Conservation (phyloP, 2,329 filamentous ascomycete species). For the Penicillium occitanis region DNA sequence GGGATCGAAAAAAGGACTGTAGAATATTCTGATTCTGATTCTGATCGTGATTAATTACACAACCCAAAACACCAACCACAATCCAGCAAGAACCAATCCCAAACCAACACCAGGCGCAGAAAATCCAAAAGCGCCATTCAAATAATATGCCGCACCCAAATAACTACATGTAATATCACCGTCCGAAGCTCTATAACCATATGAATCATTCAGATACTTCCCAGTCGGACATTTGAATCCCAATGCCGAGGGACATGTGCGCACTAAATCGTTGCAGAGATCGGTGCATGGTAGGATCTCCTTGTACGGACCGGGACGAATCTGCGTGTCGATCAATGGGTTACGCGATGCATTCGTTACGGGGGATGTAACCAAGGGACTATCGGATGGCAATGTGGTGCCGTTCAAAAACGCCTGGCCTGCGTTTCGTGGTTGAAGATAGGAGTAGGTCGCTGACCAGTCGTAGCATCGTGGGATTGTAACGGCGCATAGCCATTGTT, state of each 20-base stretch:
- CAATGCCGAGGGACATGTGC: slow-evolving; percentile 76
- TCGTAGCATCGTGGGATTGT: slow-evolving; percentile 91
- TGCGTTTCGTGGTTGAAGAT: slow-evolving; percentile 69
- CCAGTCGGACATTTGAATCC: slow-evolving; percentile 71
- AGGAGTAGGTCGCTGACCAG: slow-evolving; percentile 59
- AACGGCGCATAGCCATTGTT: slow-evolving; percentile 91
- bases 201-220: slow-evolving; percentile 51
- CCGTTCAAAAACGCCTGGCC: slow-evolving; percentile 70
- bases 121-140: slow-evolving; percentile 30
- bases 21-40: neutral
- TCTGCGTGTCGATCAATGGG: slow-evolving; percentile 65
- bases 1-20: neutral
- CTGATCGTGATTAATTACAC: neutral
- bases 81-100: slow-evolving; percentile 8
- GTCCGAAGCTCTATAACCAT: slow-evolving; percentile 45
- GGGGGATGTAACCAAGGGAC: slow-evolving; percentile 36
- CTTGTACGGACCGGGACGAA: slow-evolving; percentile 86
- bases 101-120: neutral
- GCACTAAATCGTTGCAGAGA: slow-evolving; percentile 81
- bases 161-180: slow-evolving; percentile 59
- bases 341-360: slow-evolving; percentile 65
- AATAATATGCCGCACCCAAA: slow-evolving; percentile 58
- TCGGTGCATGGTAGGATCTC: slow-evolving; percentile 87
- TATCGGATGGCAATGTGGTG: slow-evolving; percentile 49
- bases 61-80: slow-evolving; percentile 18